Evolutionary conservation across 2,329 filamentous ascomycete genomes (phyloP), one percentile per base, ranked within the genome.

Genomic region (Magnaporthiopsis incrustans): DNA sequence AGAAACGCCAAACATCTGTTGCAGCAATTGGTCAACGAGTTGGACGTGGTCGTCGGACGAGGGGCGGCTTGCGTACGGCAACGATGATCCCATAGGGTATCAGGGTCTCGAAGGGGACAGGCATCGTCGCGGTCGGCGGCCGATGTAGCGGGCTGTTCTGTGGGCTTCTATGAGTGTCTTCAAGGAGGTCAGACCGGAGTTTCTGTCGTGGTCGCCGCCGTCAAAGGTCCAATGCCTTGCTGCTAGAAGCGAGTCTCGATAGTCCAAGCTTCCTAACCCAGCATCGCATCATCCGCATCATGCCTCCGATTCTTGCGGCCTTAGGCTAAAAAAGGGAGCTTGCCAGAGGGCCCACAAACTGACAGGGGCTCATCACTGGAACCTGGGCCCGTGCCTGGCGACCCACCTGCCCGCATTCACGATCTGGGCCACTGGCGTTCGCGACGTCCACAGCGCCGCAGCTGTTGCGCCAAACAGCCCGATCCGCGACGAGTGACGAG

Each of bases 31-130:
- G 58, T 57, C 60, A 44, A 58, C 38, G 32, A 30, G 53, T 63
- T 35, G 60, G 27, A 53, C 61, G 32, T 64, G 59, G 57, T 14
- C 57, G 59, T 65, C 53, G 62, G 64, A 63, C 53, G 66, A 57
- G 26, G 18, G 64, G 61, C 38, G 27, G 62, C 22, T 30, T 58
- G 56, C 83, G 75, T 81, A 88, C 85, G 72, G 76, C 79, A 70
- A 85, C 74, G 74, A 88, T 84, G 79, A 88, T 87, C 75, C 77
- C 85, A 75, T 87, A 88, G 58, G 85, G 85, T 75, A 88, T 78
- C 68, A 88, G 72, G 61, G 84, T 77, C 76, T 88, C 85, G 77
- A 87, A 88, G 60, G 85, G 85, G 68, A 88, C 77, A 66, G 83
- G 82, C 85, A 88, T 88, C 63, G 72, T 75, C 75, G 67, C 67